Evolutionary conservation across 78 protist species (phyloP).

Genomic region (Dictyostelium discoideum): dicty_2.7 NC_007088.5:8122001-8122500

Average conservation of each 20-base stretch:
- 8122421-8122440: slow-evolving; percentile 45
- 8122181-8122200: slow-evolving; percentile 53
- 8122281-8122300: slow-evolving; percentile 6
- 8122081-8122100: slow-evolving; percentile 78
- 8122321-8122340: slow-evolving; percentile 59
- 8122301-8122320: slow-evolving; percentile 74
- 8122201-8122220: background rate
- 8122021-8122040: slow-evolving; percentile 86
- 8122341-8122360: slow-evolving; percentile 96
- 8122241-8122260: background rate
- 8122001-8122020: slow-evolving; percentile 92
- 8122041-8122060: slow-evolving; percentile 66
- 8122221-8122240: no score
- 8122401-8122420: background rate
- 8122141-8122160: slow-evolving; percentile 37
- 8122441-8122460: slow-evolving; percentile 58
- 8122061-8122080: slow-evolving; percentile 82
- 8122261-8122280: background rate
- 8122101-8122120: slow-evolving; percentile 68
- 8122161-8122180: slow-evolving; percentile 33
- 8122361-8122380: slow-evolving; percentile 91
- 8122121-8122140: slow-evolving; percentile 81
- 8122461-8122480: slow-evolving; percentile 50
- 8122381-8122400: slow-evolving; percentile 83
- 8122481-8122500: slow-evolving; percentile 74